A percentile compares a stretch with the other conserved stretches of the same genome.
Evolutionary conservation across 495 filamentous ascomycete genomes (phyloP).

Genomic region (Penicillium ochrochloron): DNA sequence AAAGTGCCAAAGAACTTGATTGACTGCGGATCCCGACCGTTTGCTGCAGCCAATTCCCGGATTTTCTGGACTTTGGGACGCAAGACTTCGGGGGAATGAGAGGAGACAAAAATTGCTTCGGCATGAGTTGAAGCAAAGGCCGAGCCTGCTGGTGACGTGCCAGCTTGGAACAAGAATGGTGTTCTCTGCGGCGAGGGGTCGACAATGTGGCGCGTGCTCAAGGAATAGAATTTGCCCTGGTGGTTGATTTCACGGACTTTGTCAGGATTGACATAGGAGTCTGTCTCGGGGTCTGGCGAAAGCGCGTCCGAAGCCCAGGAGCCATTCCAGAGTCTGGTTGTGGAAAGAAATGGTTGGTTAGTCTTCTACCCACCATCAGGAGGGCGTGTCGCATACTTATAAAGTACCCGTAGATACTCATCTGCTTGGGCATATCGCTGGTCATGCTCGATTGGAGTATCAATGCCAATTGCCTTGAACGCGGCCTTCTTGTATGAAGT

Average conservation of each 20-base stretch:
- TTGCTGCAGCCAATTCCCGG: slow-evolving; percentile 51
- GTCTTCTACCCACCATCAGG: not conserved
- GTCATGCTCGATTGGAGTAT: slow-evolving; percentile 62
- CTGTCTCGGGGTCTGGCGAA: slow-evolving; percentile 49
- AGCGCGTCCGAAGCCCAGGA: slow-evolving; percentile 63
- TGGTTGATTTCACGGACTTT: slow-evolving; percentile 64
- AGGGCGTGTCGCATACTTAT: slow-evolving; percentile 39
- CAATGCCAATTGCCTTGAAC: slow-evolving; percentile 61
- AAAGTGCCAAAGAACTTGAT: slow-evolving; percentile 66
- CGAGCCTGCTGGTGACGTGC: slow-evolving; percentile 61
- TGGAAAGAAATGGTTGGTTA: slow-evolving; percentile 1
- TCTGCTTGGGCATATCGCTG: slow-evolving; percentile 64
- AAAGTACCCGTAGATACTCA: slow-evolving; percentile 62
- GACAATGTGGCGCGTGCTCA: slow-evolving; percentile 57
- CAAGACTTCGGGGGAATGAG: slow-evolving; percentile 55
- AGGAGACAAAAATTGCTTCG: slow-evolving; percentile 67
- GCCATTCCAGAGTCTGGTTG: slow-evolving; percentile 59
- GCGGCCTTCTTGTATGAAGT: slow-evolving; percentile 64
- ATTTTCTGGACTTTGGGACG: slow-evolving; percentile 59
- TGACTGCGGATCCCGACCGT: slow-evolving; percentile 57
- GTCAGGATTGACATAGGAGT: slow-evolving; percentile 57
- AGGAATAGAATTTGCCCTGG: slow-evolving; percentile 60
- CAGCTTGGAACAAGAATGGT: slow-evolving; percentile 68
- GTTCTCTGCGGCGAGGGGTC: slow-evolving; percentile 67
- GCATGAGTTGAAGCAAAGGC: slow-evolving; percentile 64